A percentile compares a stretch with the other conserved stretches of the same genome.
Conservation (phyloP, 352 stramenopile genomes). For the Phytophthora uliginosa region DNA sequence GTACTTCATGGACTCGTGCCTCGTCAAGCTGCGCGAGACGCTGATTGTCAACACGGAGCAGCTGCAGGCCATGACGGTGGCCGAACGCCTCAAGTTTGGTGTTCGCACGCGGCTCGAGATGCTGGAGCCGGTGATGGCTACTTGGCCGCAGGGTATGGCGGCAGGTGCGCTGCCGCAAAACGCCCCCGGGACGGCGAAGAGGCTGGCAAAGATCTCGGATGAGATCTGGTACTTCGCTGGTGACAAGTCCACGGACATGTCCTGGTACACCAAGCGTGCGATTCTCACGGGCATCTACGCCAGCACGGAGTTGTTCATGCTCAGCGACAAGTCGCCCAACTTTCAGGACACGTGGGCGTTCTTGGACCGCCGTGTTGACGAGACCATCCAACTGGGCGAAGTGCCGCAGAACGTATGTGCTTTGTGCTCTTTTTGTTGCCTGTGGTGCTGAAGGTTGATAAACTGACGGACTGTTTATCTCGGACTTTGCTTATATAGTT, state of each 20-base stretch:
- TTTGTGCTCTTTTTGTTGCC: conserved; percentile 2
- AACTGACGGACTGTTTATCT: conserved; percentile 2
- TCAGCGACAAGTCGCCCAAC: conserved; percentile 80
- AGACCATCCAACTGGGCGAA: conserved; percentile 85
- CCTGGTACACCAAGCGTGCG: conserved; percentile 90
- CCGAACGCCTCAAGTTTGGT: conserved; percentile 88
- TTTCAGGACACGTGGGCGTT: conserved; percentile 88
- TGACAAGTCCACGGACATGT: conserved; percentile 86
- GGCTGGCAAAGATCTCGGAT: conserved; percentile 75
- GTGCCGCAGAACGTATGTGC: conserved; percentile 81
- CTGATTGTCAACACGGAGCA: conserved; percentile 68
- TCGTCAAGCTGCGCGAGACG: conserved; percentile 65
- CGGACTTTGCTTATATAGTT: conserved; percentile 44
- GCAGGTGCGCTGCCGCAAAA: conserved; percentile 82
- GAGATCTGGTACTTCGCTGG: conserved; percentile 92
- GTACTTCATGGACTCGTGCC: conserved; percentile 87
- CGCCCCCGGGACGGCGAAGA: conserved; percentile 74
- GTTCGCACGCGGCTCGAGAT: conserved; percentile 77
- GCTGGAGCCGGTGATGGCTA: conserved; percentile 62
- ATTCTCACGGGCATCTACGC: conserved; percentile 84
- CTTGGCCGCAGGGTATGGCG: conserved; percentile 87
- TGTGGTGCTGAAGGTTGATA: not conserved
- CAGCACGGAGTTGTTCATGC: conserved; percentile 87
- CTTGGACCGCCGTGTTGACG: conserved; percentile 83
- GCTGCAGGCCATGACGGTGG: conserved; percentile 74